Evolutionary conservation across 1,284 basidiomycete species (phyloP).

Genomic region (Phaffia rhodozyma): DNA sequence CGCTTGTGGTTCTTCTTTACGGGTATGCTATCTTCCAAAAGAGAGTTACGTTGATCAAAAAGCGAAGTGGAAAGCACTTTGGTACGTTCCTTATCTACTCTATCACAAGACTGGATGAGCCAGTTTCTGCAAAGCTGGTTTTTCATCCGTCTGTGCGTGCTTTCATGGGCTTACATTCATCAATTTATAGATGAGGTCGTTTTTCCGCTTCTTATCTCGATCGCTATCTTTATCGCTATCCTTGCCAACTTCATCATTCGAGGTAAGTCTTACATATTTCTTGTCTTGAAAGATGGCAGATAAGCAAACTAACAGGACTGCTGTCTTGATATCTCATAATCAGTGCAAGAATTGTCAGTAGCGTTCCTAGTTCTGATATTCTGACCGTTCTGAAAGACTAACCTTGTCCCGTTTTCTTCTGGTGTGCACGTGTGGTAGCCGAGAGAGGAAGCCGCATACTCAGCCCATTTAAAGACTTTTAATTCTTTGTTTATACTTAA

Average conservation of each 20-base stretch:
- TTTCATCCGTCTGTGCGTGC: background rate
- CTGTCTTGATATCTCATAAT: too few species aligned
- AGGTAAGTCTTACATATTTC: constrained; percentile 39
- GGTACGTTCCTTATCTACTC: constrained; percentile 43
- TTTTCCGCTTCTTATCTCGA: constrained; percentile 69
- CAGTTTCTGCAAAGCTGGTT: background rate
- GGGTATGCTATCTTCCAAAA: constrained; percentile 78
- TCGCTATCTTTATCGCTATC: constrained; percentile 67
- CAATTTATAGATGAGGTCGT: constrained; percentile 51
- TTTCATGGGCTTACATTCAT: background rate
- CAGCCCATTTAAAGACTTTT: too few species aligned
- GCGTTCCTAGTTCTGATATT: too few species aligned
- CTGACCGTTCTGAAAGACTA: too few species aligned
- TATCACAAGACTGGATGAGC: background rate
- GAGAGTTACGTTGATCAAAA: constrained; percentile 80
- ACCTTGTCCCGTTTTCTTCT: too few species aligned
- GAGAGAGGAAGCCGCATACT: too few species aligned
- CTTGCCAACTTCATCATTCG: constrained; percentile 76
- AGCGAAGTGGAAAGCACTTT: constrained; percentile 80
- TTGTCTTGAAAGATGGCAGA: too few species aligned
- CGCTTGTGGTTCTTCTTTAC: constrained; percentile 46
- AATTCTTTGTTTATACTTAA: too few species aligned
- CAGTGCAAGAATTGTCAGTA: too few species aligned
- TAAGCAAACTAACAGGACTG: too few species aligned
- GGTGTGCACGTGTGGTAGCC: too few species aligned